Base-by-base conservation (phyloP, 176 grass and related monocot genomes). In the Ensete ventricosum region DNA sequence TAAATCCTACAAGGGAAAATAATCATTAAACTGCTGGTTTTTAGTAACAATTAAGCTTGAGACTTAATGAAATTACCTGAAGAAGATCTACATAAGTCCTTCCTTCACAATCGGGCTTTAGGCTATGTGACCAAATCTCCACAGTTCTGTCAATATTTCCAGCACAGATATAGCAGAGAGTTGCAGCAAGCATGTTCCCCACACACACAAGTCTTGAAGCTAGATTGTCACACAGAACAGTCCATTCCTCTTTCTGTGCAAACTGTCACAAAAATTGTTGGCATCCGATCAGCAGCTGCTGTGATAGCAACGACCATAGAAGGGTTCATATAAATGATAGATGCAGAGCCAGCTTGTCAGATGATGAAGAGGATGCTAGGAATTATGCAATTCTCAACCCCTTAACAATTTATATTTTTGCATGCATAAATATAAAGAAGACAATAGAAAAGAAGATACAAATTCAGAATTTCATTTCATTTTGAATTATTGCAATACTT, bases 111-210 rank as follows among this genome's bases (percentile, higher is more conserved):
- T 94, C 95, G 85, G 88, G 89, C 52, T 85, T 91, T 76, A 99
- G 79, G 78, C 80, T 81, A 17, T 60, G 88, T 73, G 95, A 99
- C 95, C 95, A 99, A 78, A 99, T 99, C 84, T 91, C 95, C 69
- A 94, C 88, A 89, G 88, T 83, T 99, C 88, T 94, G 65, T 99
- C 95, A 26, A 99, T 94, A 86, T 91, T 99, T 83, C 91, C 95
- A 88, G 95, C 86, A 86, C 88, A 93, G 71, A 99, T 99, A 69
- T 88, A 99, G 71, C 95, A 99, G 6, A 99, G 84, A 62, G 88
- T 99, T 25, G 95, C 95, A 79, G 95, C 88, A 77, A 89, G 82
- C 2, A 83, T 91, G 79, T 99, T 79, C 76, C 91, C 95, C 19
- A 80, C 84, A 55, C 25, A 79, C 68, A 94, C 21, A 82, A 99